These are phyloP conservation scores for Daldinia bambusicola DNA, from an alignment of 495 filamentous ascomycete species.

Conservation along the genomic window DNA sequence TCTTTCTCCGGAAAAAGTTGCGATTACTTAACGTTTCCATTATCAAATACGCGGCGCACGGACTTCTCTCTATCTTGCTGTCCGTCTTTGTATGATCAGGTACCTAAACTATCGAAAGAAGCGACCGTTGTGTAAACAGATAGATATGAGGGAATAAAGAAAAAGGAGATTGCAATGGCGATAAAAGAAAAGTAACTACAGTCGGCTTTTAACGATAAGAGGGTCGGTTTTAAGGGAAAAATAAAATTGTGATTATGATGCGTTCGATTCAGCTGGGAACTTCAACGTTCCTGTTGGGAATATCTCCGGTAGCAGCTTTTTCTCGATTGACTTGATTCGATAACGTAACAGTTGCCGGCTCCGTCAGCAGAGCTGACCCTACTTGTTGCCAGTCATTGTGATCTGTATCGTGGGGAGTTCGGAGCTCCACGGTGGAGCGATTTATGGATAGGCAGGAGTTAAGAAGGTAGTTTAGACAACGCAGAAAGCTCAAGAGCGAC, in stretches of 20 bases:
- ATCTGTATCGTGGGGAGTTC: conserved; percentile 21
- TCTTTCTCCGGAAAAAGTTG: conserved; percentile 9
- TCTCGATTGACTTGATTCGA: conserved; percentile 22
- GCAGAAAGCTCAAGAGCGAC: background rate
- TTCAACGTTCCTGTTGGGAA: background rate
- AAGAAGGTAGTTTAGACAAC: background rate
- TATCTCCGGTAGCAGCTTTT: background rate
- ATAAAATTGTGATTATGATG: background rate
- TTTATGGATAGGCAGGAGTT: background rate
- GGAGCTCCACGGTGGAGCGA: conserved; percentile 11
- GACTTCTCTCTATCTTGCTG: background rate
- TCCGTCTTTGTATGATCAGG: background rate
- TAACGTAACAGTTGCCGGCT: conserved; percentile 17
- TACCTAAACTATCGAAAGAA: conserved; percentile 1
- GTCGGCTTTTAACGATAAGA: background rate
- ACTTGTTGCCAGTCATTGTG: conserved; percentile 13
- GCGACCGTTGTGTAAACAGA: background rate
- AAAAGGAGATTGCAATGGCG: background rate
- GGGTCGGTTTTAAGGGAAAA: background rate
- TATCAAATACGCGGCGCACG: background rate
- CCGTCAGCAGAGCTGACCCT: conserved; percentile 25
- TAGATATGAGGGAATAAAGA: background rate
- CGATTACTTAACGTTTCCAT: background rate
- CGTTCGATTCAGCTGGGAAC: background rate
- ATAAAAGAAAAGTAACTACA: background rate